phyloP scores from a whole-genome alignment of 192 early-diverging fungal species.

The Gryganskiella cystojenkinii region DNA sequence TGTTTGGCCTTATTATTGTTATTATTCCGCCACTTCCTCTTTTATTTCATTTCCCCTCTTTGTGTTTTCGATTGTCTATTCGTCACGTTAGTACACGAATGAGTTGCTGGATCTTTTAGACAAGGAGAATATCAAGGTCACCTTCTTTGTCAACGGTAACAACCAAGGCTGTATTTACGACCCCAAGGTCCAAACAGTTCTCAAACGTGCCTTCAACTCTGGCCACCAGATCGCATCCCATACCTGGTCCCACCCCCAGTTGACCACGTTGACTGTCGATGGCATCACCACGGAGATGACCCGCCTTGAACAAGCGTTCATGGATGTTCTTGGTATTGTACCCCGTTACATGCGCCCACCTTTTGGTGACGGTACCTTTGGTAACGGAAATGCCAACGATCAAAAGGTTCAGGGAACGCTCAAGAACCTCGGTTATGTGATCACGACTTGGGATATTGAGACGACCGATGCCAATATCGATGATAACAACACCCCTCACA shows the following conservation, averaged over 20 bases:
- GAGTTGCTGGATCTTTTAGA: constrained; percentile 21
- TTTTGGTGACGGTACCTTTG: constrained; percentile 8
- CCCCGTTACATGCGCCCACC: constrained; percentile 22
- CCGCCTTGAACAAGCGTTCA: constrained; percentile 5
- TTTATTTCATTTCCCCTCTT: not conserved
- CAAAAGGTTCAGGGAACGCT: constrained; percentile 2
- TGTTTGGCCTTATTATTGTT: too few species aligned
- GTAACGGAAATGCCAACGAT: constrained; percentile 1
- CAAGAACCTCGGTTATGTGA: not conserved
- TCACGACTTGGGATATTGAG: constrained; percentile 16
- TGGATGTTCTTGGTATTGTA: constrained; percentile 8
- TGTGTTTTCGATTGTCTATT: not conserved
- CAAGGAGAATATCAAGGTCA: constrained; percentile 17
- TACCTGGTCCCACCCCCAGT: constrained; percentile 54
- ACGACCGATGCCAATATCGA: constrained; percentile 4
- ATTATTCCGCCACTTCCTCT: not conserved
- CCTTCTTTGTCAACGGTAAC: constrained; percentile 40
- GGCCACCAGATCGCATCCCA: constrained; percentile 63
- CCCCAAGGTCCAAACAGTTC: not conserved
- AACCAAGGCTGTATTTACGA: constrained; percentile 28
- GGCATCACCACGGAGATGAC: constrained; percentile 8
- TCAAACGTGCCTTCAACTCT: constrained; percentile 10
- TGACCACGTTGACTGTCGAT: constrained; percentile 16
- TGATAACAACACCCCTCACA: constrained; percentile 7
- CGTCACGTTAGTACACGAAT: constrained; percentile 1